Percentiles rank a stretch among this genome's conserved stretches.
These are phyloP conservation scores for Penicillium cinerascens DNA, from an alignment of 495 filamentous ascomycete species.

Conservation along the genomic window DNA sequence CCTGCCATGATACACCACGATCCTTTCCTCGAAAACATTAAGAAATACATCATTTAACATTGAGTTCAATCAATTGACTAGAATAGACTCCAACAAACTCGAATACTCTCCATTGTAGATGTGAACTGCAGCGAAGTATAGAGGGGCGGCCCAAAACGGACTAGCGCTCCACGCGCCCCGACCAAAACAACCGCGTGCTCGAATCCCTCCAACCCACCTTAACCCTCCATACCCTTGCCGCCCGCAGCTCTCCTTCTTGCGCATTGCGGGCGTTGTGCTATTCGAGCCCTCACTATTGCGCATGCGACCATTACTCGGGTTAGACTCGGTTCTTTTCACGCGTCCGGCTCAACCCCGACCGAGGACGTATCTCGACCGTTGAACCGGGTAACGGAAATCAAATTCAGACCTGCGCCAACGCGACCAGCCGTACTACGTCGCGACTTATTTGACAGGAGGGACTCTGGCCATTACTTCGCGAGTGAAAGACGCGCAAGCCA, in stretches of 20 bases:
- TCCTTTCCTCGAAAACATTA: neutral
- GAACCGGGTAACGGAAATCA: conserved; percentile 2
- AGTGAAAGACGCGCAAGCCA: conserved; percentile 4
- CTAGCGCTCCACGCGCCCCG: conserved; percentile 47
- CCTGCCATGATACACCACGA: conserved; percentile 1
- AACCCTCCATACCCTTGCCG: conserved; percentile 18
- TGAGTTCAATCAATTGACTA: too few relatives aligned
- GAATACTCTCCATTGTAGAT: neutral
- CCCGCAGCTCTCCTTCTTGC: conserved; percentile 16
- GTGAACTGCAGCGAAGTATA: neutral
- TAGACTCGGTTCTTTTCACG: neutral
- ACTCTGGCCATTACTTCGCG: neutral
- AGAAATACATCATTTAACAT: neutral
- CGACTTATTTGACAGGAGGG: neutral
- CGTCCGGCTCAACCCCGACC: neutral
- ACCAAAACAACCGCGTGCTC: conserved; percentile 51
- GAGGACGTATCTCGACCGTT: neutral
- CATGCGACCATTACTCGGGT: neutral
- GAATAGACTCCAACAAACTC: too few relatives aligned
- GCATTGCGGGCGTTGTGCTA: conserved; percentile 11
- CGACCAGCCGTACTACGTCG: conserved; percentile 7
- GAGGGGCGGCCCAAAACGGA: conserved; percentile 29
- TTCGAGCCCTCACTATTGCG: neutral
- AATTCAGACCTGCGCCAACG: conserved; percentile 5
- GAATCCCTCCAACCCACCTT: conserved; percentile 30